phyloP scores from a whole-genome alignment of 768 basidiomycete genomes.

The Suillus fuscotomentosus region DNA sequence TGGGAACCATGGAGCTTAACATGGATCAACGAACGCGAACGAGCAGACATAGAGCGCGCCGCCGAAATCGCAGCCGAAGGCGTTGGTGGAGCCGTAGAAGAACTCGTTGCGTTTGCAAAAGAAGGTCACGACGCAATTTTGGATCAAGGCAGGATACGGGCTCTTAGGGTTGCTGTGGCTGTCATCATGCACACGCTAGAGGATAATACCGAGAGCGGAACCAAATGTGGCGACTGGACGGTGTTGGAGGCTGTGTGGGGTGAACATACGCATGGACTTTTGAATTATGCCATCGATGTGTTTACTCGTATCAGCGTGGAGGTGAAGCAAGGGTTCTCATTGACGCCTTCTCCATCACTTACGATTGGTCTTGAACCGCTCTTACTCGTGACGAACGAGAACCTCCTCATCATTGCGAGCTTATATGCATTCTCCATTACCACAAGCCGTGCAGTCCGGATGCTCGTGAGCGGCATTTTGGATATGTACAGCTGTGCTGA shows the following conservation, averaged over 20 bases:
- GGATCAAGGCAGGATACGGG: slow-evolving; percentile 52
- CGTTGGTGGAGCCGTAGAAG: slow-evolving; percentile 58
- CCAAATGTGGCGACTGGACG: slow-evolving; percentile 45
- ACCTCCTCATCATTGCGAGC: slow-evolving; percentile 48
- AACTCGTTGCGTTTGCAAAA: slow-evolving; percentile 37
- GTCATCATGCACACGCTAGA: slow-evolving; percentile 53
- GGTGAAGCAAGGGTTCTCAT: slow-evolving; percentile 50
- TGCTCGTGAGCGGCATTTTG: slow-evolving; percentile 41
- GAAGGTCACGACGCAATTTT: slow-evolving; percentile 39
- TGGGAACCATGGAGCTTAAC: slow-evolving; percentile 62
- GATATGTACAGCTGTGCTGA: slow-evolving; percentile 59
- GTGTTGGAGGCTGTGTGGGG: slow-evolving; percentile 60
- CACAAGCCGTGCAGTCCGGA: slow-evolving; percentile 47
- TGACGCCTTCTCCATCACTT: slow-evolving; percentile 34
- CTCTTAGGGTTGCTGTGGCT: slow-evolving; percentile 62
- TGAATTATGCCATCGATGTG: slow-evolving; percentile 54
- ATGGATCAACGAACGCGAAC: slow-evolving; percentile 59
- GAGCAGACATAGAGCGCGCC: slow-evolving; percentile 55
- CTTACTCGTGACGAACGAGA: slow-evolving; percentile 52
- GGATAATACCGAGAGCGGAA: slow-evolving; percentile 35
- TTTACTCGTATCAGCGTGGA: slow-evolving; percentile 50
- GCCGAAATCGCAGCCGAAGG: slow-evolving; percentile 73
- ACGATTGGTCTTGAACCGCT: slow-evolving; percentile 49
- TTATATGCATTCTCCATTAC: slow-evolving; percentile 49
- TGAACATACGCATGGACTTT: slow-evolving; percentile 54